Evolutionary conservation across 73 alveolate genomes (phyloP).

Genomic region (Blepharisma stoltei): DNA sequence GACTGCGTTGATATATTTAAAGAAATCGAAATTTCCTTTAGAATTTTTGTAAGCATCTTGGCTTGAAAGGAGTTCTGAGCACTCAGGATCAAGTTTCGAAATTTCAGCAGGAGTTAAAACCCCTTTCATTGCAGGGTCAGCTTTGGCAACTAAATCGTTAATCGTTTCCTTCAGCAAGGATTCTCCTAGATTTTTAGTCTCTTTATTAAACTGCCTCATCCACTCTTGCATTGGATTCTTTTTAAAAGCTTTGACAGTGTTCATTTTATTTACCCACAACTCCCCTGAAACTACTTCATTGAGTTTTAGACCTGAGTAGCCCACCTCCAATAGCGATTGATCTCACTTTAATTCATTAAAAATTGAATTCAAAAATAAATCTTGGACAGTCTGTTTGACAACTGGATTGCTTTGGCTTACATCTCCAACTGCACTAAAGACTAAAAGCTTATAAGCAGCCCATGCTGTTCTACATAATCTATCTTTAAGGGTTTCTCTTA

Average conservation of each 20-base stretch:
- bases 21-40: slow-evolving; percentile 3
- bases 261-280: neutral
- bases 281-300: slow-evolving; percentile 1
- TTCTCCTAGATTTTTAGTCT: slow-evolving; percentile 1
- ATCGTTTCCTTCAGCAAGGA: neutral
- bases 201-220: too few relatives aligned
- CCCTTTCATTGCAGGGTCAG: neutral
- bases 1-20: slow-evolving; percentile 1
- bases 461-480: neutral
- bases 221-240: slow-evolving; percentile 17
- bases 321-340: too few relatives aligned
- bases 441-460: too few relatives aligned
- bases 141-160: neutral
- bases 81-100: too few relatives aligned
- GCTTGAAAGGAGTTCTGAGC: too few relatives aligned
- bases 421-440: too few relatives aligned
- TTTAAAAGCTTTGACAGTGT: neutral
- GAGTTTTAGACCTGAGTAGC: neutral
- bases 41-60: neutral
- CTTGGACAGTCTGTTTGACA: too few relatives aligned
- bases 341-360: too few relatives aligned
- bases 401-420: too few relatives aligned
- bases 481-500: neutral
- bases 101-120: too few relatives aligned
- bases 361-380: too few relatives aligned